Percentiles rank a stretch among this genome's conserved stretches.
These are phyloP conservation scores for Fraxinus floribunda DNA, from an alignment of 305 asterid genomes.

Conservation along the genomic window DNA sequence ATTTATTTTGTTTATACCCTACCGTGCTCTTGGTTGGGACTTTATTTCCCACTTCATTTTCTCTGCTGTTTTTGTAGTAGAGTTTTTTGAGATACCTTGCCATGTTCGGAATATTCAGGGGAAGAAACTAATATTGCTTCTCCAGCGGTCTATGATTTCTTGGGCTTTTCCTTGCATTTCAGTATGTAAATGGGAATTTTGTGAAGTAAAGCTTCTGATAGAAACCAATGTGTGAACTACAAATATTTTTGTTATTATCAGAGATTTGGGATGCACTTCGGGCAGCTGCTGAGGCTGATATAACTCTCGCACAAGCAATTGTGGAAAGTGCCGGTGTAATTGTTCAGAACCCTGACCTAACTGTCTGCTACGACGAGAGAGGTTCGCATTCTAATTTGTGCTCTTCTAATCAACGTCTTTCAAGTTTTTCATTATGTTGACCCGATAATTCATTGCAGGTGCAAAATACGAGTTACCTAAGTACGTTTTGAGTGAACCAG, in stretches of 20 bases:
- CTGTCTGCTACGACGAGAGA: constrained; percentile 84
- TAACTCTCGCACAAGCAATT: constrained; percentile 69
- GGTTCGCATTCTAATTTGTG: constrained; percentile 35
- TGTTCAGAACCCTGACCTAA: constrained; percentile 71
- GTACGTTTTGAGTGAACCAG: constrained; percentile 87
- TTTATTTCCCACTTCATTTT: neutral
- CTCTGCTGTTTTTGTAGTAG: neutral
- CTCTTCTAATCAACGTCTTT: neutral
- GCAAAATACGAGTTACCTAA: constrained; percentile 89
- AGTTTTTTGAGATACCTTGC: neutral
- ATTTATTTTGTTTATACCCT: neutral
- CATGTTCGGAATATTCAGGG: neutral
- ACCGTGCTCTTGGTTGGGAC: neutral
- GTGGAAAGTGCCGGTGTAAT: constrained; percentile 83
- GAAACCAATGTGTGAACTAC: neutral
- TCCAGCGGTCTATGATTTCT: neutral
- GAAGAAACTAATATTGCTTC: neutral
- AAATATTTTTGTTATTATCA: constrained; percentile 21
- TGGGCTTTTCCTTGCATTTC: neutral
- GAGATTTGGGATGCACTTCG: constrained; percentile 98
- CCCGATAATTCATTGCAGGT: constrained; percentile 49
- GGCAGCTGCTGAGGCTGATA: constrained; percentile 88
- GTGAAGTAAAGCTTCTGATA: neutral
- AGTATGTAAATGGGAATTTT: neutral
- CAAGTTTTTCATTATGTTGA: neutral